These are phyloP conservation scores for Collybiopsis luxurians DNA, from an alignment of 768 basidiomycete species.

Conservation along the genomic window DNA sequence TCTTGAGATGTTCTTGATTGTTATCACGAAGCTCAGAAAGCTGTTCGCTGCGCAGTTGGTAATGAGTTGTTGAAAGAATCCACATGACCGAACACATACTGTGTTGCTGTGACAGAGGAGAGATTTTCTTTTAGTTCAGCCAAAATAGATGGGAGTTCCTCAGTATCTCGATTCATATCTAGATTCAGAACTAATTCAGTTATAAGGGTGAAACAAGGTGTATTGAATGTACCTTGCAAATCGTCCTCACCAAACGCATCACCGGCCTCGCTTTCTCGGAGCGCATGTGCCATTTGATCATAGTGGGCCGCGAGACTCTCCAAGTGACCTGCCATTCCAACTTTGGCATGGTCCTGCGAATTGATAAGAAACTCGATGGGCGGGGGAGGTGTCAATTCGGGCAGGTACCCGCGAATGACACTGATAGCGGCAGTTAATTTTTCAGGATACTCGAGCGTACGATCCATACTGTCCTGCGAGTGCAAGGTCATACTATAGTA, in stretches of 20 bases:
- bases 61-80: not conserved
- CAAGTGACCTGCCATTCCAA: conserved; percentile 69
- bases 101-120: conserved; percentile 46
- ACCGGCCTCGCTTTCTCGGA: conserved; percentile 68
- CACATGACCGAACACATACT: conserved; percentile 40
- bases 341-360: conserved; percentile 54
- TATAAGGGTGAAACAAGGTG: not conserved
- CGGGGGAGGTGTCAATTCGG: conserved; percentile 29
- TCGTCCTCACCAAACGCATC: conserved; percentile 68
- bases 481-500: not conserved
- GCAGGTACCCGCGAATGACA: conserved; percentile 53
- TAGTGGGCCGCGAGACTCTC: conserved; percentile 75
- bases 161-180: conserved; percentile 83
- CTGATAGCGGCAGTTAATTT: conserved; percentile 54
- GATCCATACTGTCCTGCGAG: conserved; percentile 55
- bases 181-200: not conserved
- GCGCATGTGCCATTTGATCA: conserved; percentile 68
- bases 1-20: conserved; percentile 46
- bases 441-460: conserved; percentile 68
- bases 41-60: conserved; percentile 38
- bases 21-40: conserved; percentile 42
- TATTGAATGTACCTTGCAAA: conserved; percentile 47
- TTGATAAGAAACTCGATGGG: conserved; percentile 48
- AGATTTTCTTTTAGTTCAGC: conserved; percentile 63
- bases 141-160: conserved; percentile 75